Percentiles rank a stretch among this genome's conserved stretches.
These are phyloP conservation scores for Ramaria sp. DNA, from an alignment of 768 basidiomycete species.

Conservation along the genomic window DNA sequence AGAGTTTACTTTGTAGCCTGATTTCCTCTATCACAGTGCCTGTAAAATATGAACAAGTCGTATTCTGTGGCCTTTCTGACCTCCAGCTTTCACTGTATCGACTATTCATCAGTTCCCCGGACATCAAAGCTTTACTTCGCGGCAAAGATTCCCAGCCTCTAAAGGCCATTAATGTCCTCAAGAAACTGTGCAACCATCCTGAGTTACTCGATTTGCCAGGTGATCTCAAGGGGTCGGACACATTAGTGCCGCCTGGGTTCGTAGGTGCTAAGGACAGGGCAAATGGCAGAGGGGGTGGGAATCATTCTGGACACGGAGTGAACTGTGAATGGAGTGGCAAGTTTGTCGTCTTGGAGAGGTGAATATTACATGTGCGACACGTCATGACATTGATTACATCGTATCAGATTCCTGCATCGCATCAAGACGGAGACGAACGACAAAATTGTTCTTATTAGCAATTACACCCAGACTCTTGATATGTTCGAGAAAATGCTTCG, in stretches of 20 bases:
- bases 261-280: slow-evolving; percentile 32
- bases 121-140: slow-evolving; percentile 81
- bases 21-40: slow-evolving; percentile 49
- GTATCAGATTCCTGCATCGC: slow-evolving; percentile 67
- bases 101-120: slow-evolving; percentile 85
- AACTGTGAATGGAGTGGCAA: slow-evolving; percentile 85
- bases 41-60: slow-evolving; percentile 97
- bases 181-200: slow-evolving; percentile 94
- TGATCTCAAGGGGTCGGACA: slow-evolving; percentile 74
- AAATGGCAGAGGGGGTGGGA: slow-evolving; percentile 22
- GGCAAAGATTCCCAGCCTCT: slow-evolving; percentile 88
- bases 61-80: slow-evolving; percentile 79
- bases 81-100: slow-evolving; percentile 81
- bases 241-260: slow-evolving; percentile 75
- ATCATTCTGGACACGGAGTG: slow-evolving; percentile 24
- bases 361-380: slow-evolving; percentile 9
- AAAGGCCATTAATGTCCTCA: slow-evolving; percentile 88
- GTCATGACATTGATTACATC: not conserved
- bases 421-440: slow-evolving; percentile 75
- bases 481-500: slow-evolving; percentile 84
- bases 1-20: too few relatives aligned
- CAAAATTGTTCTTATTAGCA: slow-evolving; percentile 95
- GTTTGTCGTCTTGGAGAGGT: slow-evolving; percentile 90
- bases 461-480: slow-evolving; percentile 93
- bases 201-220: slow-evolving; percentile 78